Conservation (phyloP, 257 asterid species). For the Eustoma russellianum region DNA sequence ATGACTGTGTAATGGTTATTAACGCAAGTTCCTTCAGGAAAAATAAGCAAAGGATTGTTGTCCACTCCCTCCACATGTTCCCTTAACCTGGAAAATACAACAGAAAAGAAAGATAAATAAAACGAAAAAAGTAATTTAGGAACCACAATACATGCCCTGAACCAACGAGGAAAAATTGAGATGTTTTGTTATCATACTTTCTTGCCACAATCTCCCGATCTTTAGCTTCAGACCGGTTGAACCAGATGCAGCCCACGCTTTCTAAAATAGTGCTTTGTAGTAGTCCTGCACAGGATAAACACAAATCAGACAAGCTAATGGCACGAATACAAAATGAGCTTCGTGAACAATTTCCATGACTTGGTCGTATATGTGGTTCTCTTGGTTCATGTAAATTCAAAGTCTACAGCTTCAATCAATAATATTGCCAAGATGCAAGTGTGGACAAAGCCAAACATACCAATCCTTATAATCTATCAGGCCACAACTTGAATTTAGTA, state of each 20-base stretch:
- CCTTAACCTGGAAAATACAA: slow-evolving; percentile 46
- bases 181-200: slow-evolving; percentile 39
- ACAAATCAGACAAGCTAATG: not conserved
- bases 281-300: slow-evolving; percentile 37
- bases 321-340: too few relatives aligned
- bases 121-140: slow-evolving; percentile 5
- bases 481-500: too few relatives aligned
- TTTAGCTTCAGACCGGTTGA: slow-evolving; percentile 91
- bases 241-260: slow-evolving; percentile 98
- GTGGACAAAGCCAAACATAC: too few relatives aligned
- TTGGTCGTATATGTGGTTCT: too few relatives aligned
- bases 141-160: slow-evolving; percentile 4
- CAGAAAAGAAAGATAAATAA: not conserved
- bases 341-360: too few relatives aligned
- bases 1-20: slow-evolving; percentile 93
- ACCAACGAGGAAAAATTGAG: not conserved
- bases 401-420: too few relatives aligned
- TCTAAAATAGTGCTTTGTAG: slow-evolving; percentile 94
- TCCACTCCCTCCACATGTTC: slow-evolving; percentile 88
- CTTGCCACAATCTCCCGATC: slow-evolving; percentile 92
- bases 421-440: too few relatives aligned
- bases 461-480: too few relatives aligned
- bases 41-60: slow-evolving; percentile 94
- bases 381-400: too few relatives aligned
- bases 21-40: slow-evolving; percentile 99